A percentile compares a stretch with the other conserved stretches of the same genome.
Conservation (phyloP, 345 rosid species). For the rapeseed (Brassica napus) region DNA sequence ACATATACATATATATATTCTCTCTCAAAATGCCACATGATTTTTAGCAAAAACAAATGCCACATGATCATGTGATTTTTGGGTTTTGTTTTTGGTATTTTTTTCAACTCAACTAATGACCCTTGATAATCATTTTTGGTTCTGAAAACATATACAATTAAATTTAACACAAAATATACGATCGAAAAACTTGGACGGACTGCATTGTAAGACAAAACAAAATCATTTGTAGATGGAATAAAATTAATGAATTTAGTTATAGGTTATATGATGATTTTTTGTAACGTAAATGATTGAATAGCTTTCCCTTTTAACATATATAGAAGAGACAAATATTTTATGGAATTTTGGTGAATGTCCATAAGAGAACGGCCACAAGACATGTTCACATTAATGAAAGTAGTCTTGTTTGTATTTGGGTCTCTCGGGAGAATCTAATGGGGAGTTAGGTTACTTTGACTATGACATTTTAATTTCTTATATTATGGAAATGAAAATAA, state of each 20-base stretch:
- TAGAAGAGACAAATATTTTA: conserved; percentile 14
- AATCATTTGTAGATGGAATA: neutral
- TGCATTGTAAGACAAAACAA: neutral
- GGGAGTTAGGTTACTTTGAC: conserved; percentile 23
- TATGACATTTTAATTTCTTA: conserved; percentile 19
- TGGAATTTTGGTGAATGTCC: conserved; percentile 22
- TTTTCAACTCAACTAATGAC: neutral
- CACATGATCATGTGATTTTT: neutral
- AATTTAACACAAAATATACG: neutral
- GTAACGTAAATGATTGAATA: neutral
- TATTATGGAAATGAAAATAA: neutral
- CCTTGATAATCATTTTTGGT: neutral
- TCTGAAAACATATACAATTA: neutral
- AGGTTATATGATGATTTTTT: neutral
- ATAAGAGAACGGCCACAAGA: conserved; percentile 24
- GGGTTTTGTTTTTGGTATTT: neutral
- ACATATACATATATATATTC: too few relatives aligned
- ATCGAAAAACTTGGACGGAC: neutral
- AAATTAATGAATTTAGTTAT: neutral
- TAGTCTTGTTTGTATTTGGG: conserved; percentile 21
- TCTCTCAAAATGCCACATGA: neutral
- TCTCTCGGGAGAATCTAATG: conserved; percentile 24
- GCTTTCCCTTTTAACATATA: conserved; percentile 19
- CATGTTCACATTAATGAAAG: conserved; percentile 29
- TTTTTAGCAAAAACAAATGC: neutral